Evolutionary conservation across 768 basidiomycete genomes (phyloP).

Genomic region (Termitomyces sp.): DNA sequence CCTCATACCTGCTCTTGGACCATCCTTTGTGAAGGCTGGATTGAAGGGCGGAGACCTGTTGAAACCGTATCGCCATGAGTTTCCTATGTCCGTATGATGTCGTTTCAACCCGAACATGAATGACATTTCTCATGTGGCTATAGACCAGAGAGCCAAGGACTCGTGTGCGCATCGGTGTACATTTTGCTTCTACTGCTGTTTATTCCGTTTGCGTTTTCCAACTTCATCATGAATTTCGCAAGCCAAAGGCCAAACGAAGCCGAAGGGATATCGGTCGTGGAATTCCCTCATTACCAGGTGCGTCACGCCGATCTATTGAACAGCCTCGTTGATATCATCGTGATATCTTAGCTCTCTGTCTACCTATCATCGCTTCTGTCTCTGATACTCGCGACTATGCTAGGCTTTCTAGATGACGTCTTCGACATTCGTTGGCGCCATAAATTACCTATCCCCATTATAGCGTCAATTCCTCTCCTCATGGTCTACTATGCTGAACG

Average conservation of each 20-base stretch:
- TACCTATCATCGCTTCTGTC: constrained; percentile 94
- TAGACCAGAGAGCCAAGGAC: constrained; percentile 93
- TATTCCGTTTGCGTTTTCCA: constrained; percentile 93
- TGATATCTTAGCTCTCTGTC: constrained; percentile 66
- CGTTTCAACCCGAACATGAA: background rate
- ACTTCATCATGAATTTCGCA: constrained; percentile 52
- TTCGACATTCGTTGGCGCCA: constrained; percentile 99
- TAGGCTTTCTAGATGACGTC: constrained; percentile 95
- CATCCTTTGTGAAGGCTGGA: constrained; percentile 76
- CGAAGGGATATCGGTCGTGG: constrained; percentile 64
- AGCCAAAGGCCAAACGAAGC: constrained; percentile 36
- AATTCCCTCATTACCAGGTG: constrained; percentile 81
- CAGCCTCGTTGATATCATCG: background rate
- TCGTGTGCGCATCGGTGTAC: constrained; percentile 88
- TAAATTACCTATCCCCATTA: constrained; percentile 94
- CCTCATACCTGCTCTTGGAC: constrained; percentile 81
- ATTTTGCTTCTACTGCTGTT: constrained; percentile 86
- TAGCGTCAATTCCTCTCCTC: constrained; percentile 91
- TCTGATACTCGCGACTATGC: constrained; percentile 85
- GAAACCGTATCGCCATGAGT: constrained; percentile 61
- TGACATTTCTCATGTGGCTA: constrained; percentile 5
- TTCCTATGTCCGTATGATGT: constrained; percentile 58
- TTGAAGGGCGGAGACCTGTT: constrained; percentile 86
- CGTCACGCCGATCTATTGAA: constrained; percentile 19
- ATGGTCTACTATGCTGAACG: constrained; percentile 96